Evolutionary conservation across 495 filamentous ascomycete genomes (phyloP).

Genomic region (Geopyxis carbonaria): DNA sequence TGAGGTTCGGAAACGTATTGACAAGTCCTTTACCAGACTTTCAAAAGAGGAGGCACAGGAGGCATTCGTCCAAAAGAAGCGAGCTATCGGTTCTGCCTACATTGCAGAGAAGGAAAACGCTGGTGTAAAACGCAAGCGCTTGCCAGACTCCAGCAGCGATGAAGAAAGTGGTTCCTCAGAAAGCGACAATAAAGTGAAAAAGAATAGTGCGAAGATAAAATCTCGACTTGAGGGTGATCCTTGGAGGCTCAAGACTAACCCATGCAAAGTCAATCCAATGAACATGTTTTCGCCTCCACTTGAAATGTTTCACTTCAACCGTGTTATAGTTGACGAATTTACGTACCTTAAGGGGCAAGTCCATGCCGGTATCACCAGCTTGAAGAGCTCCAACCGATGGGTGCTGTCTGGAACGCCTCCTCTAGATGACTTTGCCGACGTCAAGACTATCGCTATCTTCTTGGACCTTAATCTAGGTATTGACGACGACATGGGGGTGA

Average conservation of each 20-base stretch:
- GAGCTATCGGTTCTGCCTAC: slow-evolving; percentile 24
- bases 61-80: slow-evolving; percentile 23
- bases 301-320: slow-evolving; percentile 44
- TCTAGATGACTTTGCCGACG: slow-evolving; percentile 39
- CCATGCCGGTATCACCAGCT: slow-evolving; percentile 15
- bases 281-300: slow-evolving; percentile 29
- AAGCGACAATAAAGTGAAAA: too few relatives aligned
- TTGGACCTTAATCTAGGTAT: slow-evolving; percentile 39
- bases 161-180: neutral
- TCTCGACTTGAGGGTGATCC: slow-evolving; percentile 16
- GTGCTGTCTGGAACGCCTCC: slow-evolving; percentile 53
- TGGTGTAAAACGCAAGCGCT: slow-evolving; percentile 18
- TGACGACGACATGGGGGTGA: slow-evolving; percentile 30
- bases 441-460: slow-evolving; percentile 42
- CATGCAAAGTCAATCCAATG: slow-evolving; percentile 9
- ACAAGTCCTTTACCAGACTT: slow-evolving; percentile 10
- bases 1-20: slow-evolving; percentile 14
- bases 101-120: slow-evolving; percentile 14
- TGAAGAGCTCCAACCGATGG: slow-evolving; percentile 40
- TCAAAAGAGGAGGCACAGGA: slow-evolving; percentile 11
- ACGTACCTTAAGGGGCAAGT: slow-evolving; percentile 34
- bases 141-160: slow-evolving; percentile 3
- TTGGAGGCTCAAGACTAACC: slow-evolving; percentile 16
- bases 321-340: slow-evolving; percentile 51
- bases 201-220: slow-evolving; percentile 11